Conservation (phyloP, 768 basidiomycete genomes). For the Tricholoma matsutake region DNA sequence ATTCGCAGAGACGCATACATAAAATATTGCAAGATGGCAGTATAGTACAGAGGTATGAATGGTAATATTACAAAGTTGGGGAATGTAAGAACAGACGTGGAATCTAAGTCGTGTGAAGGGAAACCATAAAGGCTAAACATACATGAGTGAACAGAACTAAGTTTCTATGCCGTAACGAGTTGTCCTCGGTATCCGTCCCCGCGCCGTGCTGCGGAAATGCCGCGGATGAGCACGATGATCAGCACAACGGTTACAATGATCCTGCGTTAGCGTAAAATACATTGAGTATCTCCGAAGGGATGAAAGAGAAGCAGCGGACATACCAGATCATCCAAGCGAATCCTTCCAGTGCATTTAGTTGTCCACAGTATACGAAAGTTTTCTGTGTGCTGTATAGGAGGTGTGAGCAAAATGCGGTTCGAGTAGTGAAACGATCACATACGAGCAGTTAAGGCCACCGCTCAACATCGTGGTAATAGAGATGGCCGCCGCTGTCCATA, state of each 20-base stretch:
- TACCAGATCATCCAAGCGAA: slow-evolving; percentile 79
- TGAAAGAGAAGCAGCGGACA: slow-evolving; percentile 15
- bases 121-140: neutral
- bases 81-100: neutral
- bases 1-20: no score
- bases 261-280: slow-evolving; percentile 35
- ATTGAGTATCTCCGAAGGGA: neutral
- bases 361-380: slow-evolving; percentile 62
- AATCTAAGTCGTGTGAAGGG: neutral
- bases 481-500: slow-evolving; percentile 75
- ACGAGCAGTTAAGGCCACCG: slow-evolving; percentile 71
- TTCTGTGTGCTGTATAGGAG: slow-evolving; percentile 32
- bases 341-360: slow-evolving; percentile 70
- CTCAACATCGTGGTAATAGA: slow-evolving; percentile 64
- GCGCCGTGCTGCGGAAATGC: slow-evolving; percentile 52
- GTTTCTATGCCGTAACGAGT: slow-evolving; percentile 32
- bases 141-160: neutral
- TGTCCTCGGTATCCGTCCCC: slow-evolving; percentile 67
- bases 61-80: neutral
- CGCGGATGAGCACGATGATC: slow-evolving; percentile 56
- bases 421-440: slow-evolving; percentile 19
- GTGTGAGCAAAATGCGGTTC: neutral
- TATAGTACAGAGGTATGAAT: neutral
- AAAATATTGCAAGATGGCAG: neutral
- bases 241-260: slow-evolving; percentile 61